Conservation (phyloP, 805 yeast species). For the Monosporozyma aerobia region DNA sequence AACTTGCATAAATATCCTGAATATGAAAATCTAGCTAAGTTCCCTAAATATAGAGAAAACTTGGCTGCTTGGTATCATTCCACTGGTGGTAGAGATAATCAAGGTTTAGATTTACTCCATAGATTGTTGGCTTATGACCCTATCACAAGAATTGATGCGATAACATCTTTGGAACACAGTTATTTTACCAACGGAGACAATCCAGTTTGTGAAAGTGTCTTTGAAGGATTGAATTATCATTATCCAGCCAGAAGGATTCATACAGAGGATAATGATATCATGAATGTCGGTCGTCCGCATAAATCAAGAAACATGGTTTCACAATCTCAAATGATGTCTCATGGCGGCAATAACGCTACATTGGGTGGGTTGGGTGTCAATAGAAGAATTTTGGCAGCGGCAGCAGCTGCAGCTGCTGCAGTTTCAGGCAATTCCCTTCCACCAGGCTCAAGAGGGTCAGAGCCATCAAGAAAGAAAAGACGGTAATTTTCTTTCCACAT, state of each 20-base stretch:
- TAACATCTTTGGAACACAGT: constrained; percentile 62
- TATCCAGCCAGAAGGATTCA: constrained; percentile 85
- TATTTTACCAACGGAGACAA: constrained; percentile 56
- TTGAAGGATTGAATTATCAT: constrained; percentile 59
- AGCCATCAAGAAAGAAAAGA: constrained; percentile 25
- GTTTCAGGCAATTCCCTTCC: constrained; percentile 22
- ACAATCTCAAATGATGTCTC: constrained; percentile 16
- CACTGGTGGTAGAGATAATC: constrained; percentile 64
- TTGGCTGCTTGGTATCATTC: constrained; percentile 79
- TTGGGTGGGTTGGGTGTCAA: constrained; percentile 30
- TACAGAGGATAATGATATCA: constrained; percentile 77
- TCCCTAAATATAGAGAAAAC: constrained; percentile 46
- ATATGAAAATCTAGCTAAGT: constrained; percentile 52
- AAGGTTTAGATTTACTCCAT: constrained; percentile 56
- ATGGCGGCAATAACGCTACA: constrained; percentile 19
- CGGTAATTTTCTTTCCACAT: constrained; percentile 8
- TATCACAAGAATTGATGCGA: constrained; percentile 65
- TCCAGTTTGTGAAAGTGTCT: constrained; percentile 70
- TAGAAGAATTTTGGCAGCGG: constrained; percentile 30
- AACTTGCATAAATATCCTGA: constrained; percentile 76
- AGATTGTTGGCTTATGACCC: constrained; percentile 79
- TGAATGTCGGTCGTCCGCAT: constrained; percentile 22
- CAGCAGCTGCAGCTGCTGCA: constrained; percentile 33
- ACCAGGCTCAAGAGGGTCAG: constrained; percentile 13
- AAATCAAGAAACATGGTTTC: constrained; percentile 14